Evolutionary conservation across 805 yeast genomes (phyloP), one percentile per base, ranked within the genome.

Genomic region (Yarrowia sp.): DNA sequence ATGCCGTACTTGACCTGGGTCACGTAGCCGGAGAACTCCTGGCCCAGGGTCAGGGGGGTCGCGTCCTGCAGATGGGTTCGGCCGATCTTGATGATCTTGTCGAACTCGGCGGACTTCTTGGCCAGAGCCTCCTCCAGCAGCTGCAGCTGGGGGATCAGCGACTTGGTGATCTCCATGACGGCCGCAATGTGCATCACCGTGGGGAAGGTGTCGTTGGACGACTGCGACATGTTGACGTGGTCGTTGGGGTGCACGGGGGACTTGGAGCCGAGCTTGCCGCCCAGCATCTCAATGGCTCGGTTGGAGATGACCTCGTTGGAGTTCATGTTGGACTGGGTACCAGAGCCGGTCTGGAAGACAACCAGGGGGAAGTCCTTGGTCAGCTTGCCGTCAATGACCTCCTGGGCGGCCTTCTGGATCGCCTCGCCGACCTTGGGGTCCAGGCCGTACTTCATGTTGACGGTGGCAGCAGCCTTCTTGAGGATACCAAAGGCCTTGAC

Each of bases 101-200:
- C 76, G 75, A 93, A 94, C 80, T 92, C 97, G 35, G 87, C 84
- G 35, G 91, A 73, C 80, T 94, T 94, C 65, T 74, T 80, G 55
- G 82, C 81, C 67, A 94, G 78, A n/a, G 97, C 80, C 71, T 86
- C 88, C 76, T 88, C 88, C 71, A 94, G 84, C 44, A 78, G 80
- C 63, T 82, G 80, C 72, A 94, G 81, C 72, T 90, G 89, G 16
- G 99, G 99, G 60, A 93, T 68, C 75, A 94, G 81, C 41, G 80
- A 79, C 72, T 82, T 71, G 61, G 86, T 78, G 77, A 93, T 88
- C 79, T 93, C 97, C 42, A 88, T 83, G 66, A 92, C 97, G 18
- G 98, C 97, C 63, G 99, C 97, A 77, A 94, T 93, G 80, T 94
- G 99, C 99, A 94, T 94, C 62, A 93, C 99, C 35, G 99, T 92